Evolutionary conservation across 306 rosid species (phyloP).

Genomic region (Begonia loranthoides): DNA sequence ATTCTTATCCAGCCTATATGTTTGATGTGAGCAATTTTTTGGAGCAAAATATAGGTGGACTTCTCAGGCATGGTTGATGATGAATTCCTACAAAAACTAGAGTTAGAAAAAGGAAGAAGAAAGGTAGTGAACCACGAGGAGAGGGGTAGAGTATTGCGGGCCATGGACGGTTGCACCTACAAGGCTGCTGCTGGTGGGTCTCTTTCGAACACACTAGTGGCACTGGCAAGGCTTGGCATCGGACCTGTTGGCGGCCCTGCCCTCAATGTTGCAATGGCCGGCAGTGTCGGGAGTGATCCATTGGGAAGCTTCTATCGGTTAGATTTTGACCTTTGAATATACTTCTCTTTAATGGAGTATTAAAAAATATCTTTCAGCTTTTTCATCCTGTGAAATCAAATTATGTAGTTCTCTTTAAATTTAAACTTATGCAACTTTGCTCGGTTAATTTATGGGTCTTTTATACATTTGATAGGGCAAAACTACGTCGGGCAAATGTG

Average conservation of each 20-base stretch:
- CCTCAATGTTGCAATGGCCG: constrained; percentile 82
- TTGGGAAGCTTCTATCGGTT: constrained; percentile 94
- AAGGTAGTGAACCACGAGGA: constrained; percentile 86
- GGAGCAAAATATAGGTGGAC: constrained; percentile 43
- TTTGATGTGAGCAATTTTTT: no score
- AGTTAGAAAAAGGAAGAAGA: constrained; percentile 77
- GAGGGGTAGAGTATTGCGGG: constrained; percentile 81
- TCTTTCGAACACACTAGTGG: constrained; percentile 84
- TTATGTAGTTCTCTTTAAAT: no score
- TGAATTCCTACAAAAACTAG: constrained; percentile 57
- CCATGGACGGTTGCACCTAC: constrained; percentile 95
- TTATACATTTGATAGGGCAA: constrained; percentile 29
- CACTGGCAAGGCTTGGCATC: constrained; percentile 77
- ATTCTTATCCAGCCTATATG: no score
- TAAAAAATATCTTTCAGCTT: no score
- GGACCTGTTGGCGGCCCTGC: constrained; percentile 36
- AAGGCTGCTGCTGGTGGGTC: constrained; percentile 99
- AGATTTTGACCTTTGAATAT: constrained; percentile 7
- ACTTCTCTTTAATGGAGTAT: no score
- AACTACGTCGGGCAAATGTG: constrained; percentile 75
- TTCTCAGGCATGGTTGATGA: constrained; percentile 84
- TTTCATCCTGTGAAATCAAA: no score
- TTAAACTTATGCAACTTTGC: no score
- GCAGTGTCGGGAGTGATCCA: constrained; percentile 83
- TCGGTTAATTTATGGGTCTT: not conserved